Percentiles rank a stretch among this genome's conserved stretches.
phyloP scores from a whole-genome alignment of 1,139 yeast genomes.

The Hansenula sp. region DNA sequence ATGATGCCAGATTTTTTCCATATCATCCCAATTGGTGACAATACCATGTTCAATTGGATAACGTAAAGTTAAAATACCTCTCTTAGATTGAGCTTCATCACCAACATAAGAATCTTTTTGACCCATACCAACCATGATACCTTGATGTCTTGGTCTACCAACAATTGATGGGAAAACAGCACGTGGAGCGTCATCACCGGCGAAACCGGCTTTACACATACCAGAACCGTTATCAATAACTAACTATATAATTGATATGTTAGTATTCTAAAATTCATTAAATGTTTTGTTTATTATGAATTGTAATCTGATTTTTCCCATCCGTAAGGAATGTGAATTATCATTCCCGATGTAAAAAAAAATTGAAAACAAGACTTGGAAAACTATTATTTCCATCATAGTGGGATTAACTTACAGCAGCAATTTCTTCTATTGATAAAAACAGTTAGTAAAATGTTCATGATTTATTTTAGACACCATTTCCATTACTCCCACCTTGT shows the following conservation, averaged over 20 bases:
- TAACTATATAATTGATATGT: constrained; percentile 17
- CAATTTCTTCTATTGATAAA: constrained; percentile 20
- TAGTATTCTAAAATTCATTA: constrained; percentile 7
- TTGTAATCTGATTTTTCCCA: too few species aligned
- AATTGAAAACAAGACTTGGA: neutral
- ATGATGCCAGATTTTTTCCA: constrained; percentile 99
- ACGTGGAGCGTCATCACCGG: constrained; percentile 99
- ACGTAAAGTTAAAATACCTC: constrained; percentile 98
- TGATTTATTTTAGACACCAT: constrained; percentile 3
- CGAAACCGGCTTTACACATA: constrained; percentile 99
- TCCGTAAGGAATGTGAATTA: too few species aligned
- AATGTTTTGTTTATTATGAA: too few species aligned
- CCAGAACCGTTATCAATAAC: constrained; percentile 99
- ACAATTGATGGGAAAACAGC: constrained; percentile 99
- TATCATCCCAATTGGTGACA: constrained; percentile 99
- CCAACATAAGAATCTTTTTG: constrained; percentile 99
- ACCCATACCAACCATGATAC: constrained; percentile 99
- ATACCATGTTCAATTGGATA: constrained; percentile 99
- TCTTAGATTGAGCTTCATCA: constrained; percentile 99
- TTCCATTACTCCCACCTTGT: neutral
- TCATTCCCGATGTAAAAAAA: neutral
- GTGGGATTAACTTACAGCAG: constrained; percentile 20
- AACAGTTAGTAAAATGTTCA: constrained; percentile 11
- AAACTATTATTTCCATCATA: neutral
- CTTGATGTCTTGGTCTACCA: constrained; percentile 99